phyloP scores from a whole-genome alignment of 768 basidiomycete species.

The Tulasnella sp. region DNA sequence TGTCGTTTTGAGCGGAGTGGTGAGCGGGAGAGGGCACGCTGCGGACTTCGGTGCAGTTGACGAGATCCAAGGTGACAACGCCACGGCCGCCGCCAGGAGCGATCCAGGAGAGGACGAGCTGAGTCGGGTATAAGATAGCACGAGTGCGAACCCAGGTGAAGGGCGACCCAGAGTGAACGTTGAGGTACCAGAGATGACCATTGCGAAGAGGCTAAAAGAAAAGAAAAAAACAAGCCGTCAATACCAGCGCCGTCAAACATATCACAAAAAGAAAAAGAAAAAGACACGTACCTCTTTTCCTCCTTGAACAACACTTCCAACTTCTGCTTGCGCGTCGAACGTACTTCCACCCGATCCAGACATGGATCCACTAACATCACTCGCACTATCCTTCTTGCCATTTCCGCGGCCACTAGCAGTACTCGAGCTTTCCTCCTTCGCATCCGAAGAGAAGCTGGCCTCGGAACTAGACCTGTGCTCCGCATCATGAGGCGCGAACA shows the following conservation, averaged over 20 bases:
- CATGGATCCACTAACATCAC: not conserved
- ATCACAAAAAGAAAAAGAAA: too few relatives aligned
- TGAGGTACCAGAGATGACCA: constrained; percentile 85
- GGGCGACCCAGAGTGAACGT: constrained; percentile 77
- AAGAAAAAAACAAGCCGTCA: not conserved
- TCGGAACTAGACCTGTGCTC: constrained; percentile 18
- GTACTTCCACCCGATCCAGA: constrained; percentile 3
- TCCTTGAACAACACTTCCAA: constrained; percentile 38
- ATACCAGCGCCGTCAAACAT: not conserved
- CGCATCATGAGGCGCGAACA: constrained; percentile 31
- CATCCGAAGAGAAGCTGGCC: constrained; percentile 19
- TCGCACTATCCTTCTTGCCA: not conserved
- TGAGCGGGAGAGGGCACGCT: constrained; percentile 78
- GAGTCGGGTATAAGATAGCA: constrained; percentile 75
- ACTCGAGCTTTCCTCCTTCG: constrained; percentile 34
- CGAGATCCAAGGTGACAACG: constrained; percentile 77
- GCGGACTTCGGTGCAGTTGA: constrained; percentile 83
- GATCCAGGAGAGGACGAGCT: constrained; percentile 82
- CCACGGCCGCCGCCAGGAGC: constrained; percentile 78
- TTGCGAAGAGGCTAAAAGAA: constrained; percentile 71
- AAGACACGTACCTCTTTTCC: constrained; percentile 44
- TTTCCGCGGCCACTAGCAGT: constrained; percentile 16
- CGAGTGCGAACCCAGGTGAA: constrained; percentile 80
- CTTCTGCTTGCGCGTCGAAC: constrained; percentile 45
- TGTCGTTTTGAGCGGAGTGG: constrained; percentile 75